phyloP scores from a whole-genome alignment of 768 basidiomycete genomes.

The Serendipita indica region DNA sequence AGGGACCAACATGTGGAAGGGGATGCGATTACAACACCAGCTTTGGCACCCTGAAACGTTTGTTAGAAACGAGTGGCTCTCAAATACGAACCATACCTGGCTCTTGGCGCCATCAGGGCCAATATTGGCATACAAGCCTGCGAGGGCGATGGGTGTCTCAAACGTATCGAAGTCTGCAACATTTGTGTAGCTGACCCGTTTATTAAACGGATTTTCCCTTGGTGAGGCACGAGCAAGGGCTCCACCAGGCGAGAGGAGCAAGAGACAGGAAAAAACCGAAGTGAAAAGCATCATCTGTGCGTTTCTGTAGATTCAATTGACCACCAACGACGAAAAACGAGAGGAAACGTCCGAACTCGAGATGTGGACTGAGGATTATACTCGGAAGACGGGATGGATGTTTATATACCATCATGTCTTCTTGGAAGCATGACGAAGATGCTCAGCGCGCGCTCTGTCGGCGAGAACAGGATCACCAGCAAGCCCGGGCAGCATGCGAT shows the following conservation, averaged over 20 bases:
- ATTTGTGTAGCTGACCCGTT: neutral
- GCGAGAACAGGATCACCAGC: too few species aligned
- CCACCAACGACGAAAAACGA: too few species aligned
- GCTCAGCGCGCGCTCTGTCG: too few species aligned
- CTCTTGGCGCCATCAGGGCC: conserved; percentile 2
- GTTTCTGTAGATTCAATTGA: neutral
- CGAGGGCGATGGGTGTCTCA: neutral
- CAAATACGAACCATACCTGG: too few species aligned
- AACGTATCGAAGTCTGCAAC: neutral
- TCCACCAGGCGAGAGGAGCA: neutral
- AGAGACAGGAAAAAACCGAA: neutral
- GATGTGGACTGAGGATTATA: too few species aligned
- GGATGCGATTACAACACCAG: conserved; percentile 32
- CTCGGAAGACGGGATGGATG: too few species aligned
- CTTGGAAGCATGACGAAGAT: too few species aligned
- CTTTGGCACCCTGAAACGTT: conserved; percentile 18
- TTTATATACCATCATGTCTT: too few species aligned
- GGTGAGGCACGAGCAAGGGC: neutral
- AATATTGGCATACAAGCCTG: conserved; percentile 2
- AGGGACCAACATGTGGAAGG: conserved; percentile 22
- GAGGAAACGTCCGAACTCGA: too few species aligned
- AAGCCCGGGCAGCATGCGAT: too few species aligned
- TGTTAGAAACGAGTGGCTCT: too few species aligned
- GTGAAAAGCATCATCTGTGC: neutral
- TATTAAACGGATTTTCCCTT: neutral